A percentile compares a stretch with the other conserved stretches of the same genome.
Evolutionary conservation across 2,329 filamentous ascomycete species (phyloP).

Genomic region (Beauveria australis): DNA sequence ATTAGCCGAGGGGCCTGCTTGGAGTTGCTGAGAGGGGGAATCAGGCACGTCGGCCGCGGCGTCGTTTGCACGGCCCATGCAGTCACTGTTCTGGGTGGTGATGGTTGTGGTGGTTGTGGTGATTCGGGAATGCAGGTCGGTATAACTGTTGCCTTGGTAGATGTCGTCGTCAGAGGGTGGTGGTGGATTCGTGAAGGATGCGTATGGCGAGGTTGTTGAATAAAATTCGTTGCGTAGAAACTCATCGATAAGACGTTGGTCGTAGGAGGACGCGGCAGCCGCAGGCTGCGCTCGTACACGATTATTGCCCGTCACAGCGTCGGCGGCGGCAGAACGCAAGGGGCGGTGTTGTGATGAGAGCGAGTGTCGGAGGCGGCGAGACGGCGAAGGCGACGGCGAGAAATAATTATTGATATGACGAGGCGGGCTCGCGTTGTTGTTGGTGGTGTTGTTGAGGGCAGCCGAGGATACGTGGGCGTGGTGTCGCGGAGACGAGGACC

Average conservation of each 20-base stretch:
- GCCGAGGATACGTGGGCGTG: slow-evolving; percentile 2
- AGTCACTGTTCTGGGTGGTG: background rate
- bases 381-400: background rate
- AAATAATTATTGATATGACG: background rate
- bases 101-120: background rate
- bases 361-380: background rate
- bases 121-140: background rate
- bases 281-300: background rate
- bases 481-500: slow-evolving; percentile 14
- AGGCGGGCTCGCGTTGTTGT: slow-evolving; percentile 3
- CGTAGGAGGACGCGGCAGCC: slow-evolving; percentile 1
- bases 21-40: slow-evolving; percentile 12
- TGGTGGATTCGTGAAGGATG: slow-evolving; percentile 18
- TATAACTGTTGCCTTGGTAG: slow-evolving; percentile 5
- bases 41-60: background rate
- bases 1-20: slow-evolving; percentile 10
- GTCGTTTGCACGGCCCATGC: slow-evolving; percentile 2
- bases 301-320: background rate
- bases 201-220: slow-evolving; percentile 24
- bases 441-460: background rate
- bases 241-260: slow-evolving; percentile 20
- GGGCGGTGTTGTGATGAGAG: background rate
- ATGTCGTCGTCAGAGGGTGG: slow-evolving; percentile 6
- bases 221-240: slow-evolving; percentile 25
- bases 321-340: background rate